Base-by-base conservation (phyloP, 2,329 filamentous ascomycete genomes). In the Neonectria sp. region DNA sequence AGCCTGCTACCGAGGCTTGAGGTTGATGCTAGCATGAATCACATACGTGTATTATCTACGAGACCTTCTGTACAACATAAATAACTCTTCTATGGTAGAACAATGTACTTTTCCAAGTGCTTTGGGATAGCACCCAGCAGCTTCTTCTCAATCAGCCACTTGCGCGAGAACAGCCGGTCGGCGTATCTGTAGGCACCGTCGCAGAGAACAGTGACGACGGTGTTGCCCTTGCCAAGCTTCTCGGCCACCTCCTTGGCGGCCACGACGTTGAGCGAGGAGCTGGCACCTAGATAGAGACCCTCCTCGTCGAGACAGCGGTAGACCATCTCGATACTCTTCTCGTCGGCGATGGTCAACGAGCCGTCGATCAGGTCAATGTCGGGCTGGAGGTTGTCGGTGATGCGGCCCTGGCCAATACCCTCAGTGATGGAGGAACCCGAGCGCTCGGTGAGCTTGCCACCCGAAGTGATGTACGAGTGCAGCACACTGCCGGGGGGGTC, bases 151-250 rank as follows among this genome's bases (percentile, higher is more conserved):
- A 91, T 87, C 73, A 99, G 83, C 96, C 96, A 99, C 81, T 92
- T 95, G 80, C 90, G 90, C 52, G 94, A 97, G 84, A 99, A 99
- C 69, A 99, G 81, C 40, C 96, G 88, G 71, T 99, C 96, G 6
- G 96, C 96, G 80, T 99, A 99, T 77, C 96, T 86, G 79, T 99
- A 98, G n/a, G 96, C 96, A 67, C 96, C 96, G 79, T 99, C 96
- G 78, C 94, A 97, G 51, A 99, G 88, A 64, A 98, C 89, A 2
- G 96, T 99, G 53, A 98, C 96, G 27, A 99, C 93, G 0, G 93
- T 98, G 80, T 95, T 90, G 11, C 95, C 95, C 73, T 90, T 92
- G 35, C 96, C 96, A 68, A 99, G 83, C 83, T 93, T 94, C 86
- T 96, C 91, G 0, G 96, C 96, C 33, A 98, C 92, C 82, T 98